Evolutionary conservation across 2,329 filamentous ascomycete species (phyloP), one percentile per base, ranked within the genome.

Genomic region (Ophiostoma himal-ulmi): DNA sequence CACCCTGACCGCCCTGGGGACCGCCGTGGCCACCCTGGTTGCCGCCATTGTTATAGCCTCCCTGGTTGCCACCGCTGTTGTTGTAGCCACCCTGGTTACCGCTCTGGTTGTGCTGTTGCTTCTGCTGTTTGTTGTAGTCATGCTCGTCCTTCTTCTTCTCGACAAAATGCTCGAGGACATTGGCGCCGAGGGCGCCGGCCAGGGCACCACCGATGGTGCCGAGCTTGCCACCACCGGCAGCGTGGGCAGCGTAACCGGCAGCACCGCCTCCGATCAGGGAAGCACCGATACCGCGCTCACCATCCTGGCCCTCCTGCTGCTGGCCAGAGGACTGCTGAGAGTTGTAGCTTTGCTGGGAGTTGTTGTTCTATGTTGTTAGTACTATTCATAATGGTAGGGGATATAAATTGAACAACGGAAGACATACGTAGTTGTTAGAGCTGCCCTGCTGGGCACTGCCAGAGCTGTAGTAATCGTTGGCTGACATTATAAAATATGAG

Each of bases 251-350:
- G 75, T 82, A 86, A 8, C 82, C 85, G n/a, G 83, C 85, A 1
- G 80, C 84, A 22, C 82, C 84, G 69, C 84, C 83, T 30, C 85
- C 85, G 1, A 84, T 74, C 36, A 88, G 75, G 3, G 85, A 82
- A 1, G 85, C 83, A 4, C 84, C 85, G 22, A 88, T 80, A 44
- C 86, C 86, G 67, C 85, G 83, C n/a, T 88, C 85, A 44, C 68
- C 68, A 14, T 69, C 67, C 41, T 68, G 39, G 34, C 41, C 41
- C 60, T 64, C 14, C 62, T 65, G 62, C 62, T 60, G 54, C 22
- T 60, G 54, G 11, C 26, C 26, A 20, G 44, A 52, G 22, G 30
- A 26, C 22, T 26, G 26, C 26, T 39, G 36, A 20, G 37, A 39
- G 62, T 48, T 68, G 52, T 57, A 26, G 44, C 44, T 20, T 17